A percentile compares a stretch with the other conserved stretches of the same genome.
Evolutionary conservation across 1,284 basidiomycete genomes (phyloP).

Genomic region (Sanghuangporus baumii): DNA sequence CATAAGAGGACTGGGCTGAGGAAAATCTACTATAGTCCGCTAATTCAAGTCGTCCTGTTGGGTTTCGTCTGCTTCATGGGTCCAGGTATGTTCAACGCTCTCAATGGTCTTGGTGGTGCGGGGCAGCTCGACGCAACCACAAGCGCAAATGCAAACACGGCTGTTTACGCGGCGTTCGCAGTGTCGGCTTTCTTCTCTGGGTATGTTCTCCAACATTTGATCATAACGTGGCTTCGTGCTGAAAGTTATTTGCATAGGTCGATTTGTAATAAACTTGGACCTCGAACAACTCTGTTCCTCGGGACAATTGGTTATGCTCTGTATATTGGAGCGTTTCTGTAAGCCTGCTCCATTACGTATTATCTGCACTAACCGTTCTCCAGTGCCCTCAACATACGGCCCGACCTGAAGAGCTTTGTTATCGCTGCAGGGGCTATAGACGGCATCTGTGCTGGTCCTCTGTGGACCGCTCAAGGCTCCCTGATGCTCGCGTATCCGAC

Average conservation of each 20-base stretch:
- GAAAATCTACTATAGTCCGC: conserved; percentile 25
- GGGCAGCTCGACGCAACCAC: conserved; percentile 26
- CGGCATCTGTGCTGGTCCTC: conserved; percentile 53
- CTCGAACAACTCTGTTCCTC: conserved; percentile 39
- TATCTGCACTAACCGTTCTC: conserved; percentile 18
- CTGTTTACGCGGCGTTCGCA: conserved; percentile 26
- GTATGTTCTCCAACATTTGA: background rate
- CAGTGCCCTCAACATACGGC: conserved; percentile 23
- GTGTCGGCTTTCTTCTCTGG: conserved; percentile 23
- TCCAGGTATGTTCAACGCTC: conserved; percentile 26
- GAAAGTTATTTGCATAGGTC: background rate
- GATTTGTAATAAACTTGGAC: conserved; percentile 32
- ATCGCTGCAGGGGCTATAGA: conserved; percentile 52
- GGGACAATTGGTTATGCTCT: conserved; percentile 43
- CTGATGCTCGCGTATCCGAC: conserved; percentile 48
- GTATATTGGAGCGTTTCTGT: conserved; percentile 43
- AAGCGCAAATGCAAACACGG: conserved; percentile 26
- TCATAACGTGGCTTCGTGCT: too few species aligned
- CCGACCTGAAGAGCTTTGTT: conserved; percentile 34
- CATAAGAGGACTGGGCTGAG: conserved; percentile 12
- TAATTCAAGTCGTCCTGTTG: conserved; percentile 26
- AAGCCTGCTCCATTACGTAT: conserved; percentile 15
- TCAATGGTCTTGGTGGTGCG: conserved; percentile 28
- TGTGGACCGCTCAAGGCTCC: conserved; percentile 53
- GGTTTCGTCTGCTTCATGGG: conserved; percentile 33